phyloP scores from a whole-genome alignment of 371 early-diverging fungal genomes.

The Lichtheimia corymbifera region DNA sequence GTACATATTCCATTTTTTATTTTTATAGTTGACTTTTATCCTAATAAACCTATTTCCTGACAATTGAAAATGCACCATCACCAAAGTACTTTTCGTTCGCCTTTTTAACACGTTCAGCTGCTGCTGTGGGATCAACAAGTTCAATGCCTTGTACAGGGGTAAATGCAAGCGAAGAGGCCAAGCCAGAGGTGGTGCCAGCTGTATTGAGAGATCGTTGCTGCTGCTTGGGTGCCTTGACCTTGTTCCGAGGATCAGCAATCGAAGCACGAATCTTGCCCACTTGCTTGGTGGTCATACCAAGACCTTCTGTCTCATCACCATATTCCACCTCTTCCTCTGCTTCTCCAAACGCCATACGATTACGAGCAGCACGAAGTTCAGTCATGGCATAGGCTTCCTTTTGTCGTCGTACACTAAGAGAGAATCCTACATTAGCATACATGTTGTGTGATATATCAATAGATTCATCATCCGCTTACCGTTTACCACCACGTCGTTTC shows the following conservation, averaged over 20 bases:
- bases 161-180: slow-evolving; percentile 90
- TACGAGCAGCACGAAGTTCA: slow-evolving; percentile 88
- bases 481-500: slow-evolving; percentile 87
- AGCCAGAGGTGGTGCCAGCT: slow-evolving; percentile 72
- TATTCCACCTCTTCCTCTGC: slow-evolving; percentile 88
- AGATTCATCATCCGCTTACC: slow-evolving; percentile 33
- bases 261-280: slow-evolving; percentile 74
- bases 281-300: slow-evolving; percentile 85
- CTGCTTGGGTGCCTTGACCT: slow-evolving; percentile 62
- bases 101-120: slow-evolving; percentile 64
- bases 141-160: slow-evolving; percentile 97
- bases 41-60: slow-evolving; percentile 38
- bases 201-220: slow-evolving; percentile 32
- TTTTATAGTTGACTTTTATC: no score
- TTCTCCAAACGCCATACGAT: slow-evolving; percentile 90
- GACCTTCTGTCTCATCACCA: slow-evolving; percentile 81
- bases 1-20: no score
- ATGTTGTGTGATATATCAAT: no score
- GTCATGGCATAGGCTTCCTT: slow-evolving; percentile 87
- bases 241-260: slow-evolving; percentile 59
- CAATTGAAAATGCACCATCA: slow-evolving; percentile 61
- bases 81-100: slow-evolving; percentile 86
- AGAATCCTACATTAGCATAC: no score
- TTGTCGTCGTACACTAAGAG: slow-evolving; percentile 69
- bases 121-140: slow-evolving; percentile 84